Evolutionary conservation across 2,329 filamentous ascomycete genomes (phyloP), one percentile per base, ranked within the genome.

Genomic region (Apiospora koreana): DNA sequence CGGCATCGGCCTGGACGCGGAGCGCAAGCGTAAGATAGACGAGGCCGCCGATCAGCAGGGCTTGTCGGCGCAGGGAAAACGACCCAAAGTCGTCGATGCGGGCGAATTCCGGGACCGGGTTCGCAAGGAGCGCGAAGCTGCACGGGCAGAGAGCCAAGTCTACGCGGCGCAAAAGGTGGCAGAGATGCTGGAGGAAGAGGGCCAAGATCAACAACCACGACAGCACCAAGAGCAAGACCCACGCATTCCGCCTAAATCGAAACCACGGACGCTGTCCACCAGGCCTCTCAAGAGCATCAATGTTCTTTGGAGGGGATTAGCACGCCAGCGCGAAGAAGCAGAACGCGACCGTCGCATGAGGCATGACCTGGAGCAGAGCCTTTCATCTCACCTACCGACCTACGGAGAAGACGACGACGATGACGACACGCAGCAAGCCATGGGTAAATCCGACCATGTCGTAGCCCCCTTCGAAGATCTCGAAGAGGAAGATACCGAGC

Each of bases 1-100:
- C 21, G 96, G 95, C 1, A 94, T 98, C 74, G 95, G 96, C 0
- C 82, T 95, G 75, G 94, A 96, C 73, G 90, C 87, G 5, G 94
- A 96, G 80, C 91, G 91, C 82, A 97, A 97, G 84, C 87, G 94
- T 73, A 95, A 92, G 77, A 77, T 90, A 28, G 83, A 88, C 58
- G 92, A 94, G 79, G 88, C 89, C 69, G 87, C 87, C 5, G 88
- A 87, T 73, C 83, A 78, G 71, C 81, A 85, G 48, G 82, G 67
- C 45, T 23, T 46, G 46, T 18, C 41, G 0, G 10, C 23, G n/a
- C 41, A 50, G 25, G 38, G 84, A 67, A 94, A 94, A 81, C 87
- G 84, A 78, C 81, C 85, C 18, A 90, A 89, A 78, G 86, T 83
- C 42, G 87, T 93, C 54, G 91, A 92, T 18, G 12, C 41, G 71